Evolutionary conservation across 345 rosid genomes (phyloP), one percentile per base, ranked within the genome.

Genomic region (Hevea brasiliensis): DNA sequence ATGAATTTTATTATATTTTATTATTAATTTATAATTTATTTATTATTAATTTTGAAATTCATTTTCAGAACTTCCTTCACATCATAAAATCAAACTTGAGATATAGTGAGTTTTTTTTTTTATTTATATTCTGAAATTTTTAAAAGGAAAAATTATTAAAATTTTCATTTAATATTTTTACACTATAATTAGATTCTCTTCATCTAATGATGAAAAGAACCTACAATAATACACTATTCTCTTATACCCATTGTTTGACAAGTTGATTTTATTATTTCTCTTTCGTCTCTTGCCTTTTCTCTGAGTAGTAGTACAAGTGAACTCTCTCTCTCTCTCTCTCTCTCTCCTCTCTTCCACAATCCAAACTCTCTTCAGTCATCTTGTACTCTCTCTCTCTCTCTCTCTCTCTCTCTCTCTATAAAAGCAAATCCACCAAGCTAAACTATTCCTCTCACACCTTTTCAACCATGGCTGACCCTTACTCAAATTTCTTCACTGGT

Each of bases 401-500:
- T 72, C 77, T 37, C 72, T 61, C 74, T 65, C 60, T 60, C 21
- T 50, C 18, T 7, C 32, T 78, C 70, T 85, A 81, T 83, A 88
- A 87, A 86, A 86, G 83, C 88, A 78, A 85, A 80, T 80, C 70
- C 88, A 86, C 71, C 83, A 77, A 65, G 29, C 76, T 70, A 72
- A 73, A 85, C 87, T 79, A 66, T 77, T 82, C 74, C 61, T 75
- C 68, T 51, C 69, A 60, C 71, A 26, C 8, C 26, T 66, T 15
- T 69, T 76, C 65, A 72, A 77, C 85, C 86, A 93, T 93, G 98
- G 89, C 88, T 71, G 97, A 91, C 84, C 95, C 98, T 74, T 86
- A 73, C 87, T 87, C 95, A 65, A 88, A 88, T 79, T 85, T 83
- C 89, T 87, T 87, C 83, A 59, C 85, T 14, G 80, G 82, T 24